Percentiles rank a stretch among this genome's conserved stretches.
Evolutionary conservation across 176 grass and related monocot species (phyloP).

Genomic region (Poa pratensis): DNA sequence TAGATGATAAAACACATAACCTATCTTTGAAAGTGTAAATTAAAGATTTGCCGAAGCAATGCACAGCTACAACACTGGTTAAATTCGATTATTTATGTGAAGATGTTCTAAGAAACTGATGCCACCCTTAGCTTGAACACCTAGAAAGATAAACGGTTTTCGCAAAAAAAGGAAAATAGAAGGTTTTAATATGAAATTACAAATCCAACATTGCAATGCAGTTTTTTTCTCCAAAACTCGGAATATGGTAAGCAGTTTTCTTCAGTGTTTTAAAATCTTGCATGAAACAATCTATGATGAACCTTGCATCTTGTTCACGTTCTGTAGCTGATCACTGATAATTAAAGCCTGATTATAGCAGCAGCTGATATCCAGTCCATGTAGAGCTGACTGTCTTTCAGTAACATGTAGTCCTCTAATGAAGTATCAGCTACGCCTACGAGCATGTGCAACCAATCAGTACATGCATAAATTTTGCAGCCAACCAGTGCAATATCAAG

Average conservation of each 20-base stretch:
- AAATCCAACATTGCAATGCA: neutral
- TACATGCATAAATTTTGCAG: neutral
- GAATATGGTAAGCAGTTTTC: neutral
- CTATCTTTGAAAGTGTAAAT: no score
- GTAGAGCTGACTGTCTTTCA: neutral
- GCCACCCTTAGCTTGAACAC: neutral
- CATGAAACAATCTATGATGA: neutral
- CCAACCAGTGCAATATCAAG: neutral
- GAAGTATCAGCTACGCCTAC: neutral
- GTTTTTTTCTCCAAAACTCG: neutral
- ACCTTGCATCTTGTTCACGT: neutral
- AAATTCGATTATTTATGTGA: no score
- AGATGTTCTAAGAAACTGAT: neutral
- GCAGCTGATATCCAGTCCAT: slow-evolving; percentile 1
- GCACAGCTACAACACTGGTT: no score
- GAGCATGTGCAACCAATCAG: neutral
- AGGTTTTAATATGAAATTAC: neutral
- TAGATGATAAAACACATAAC: no score
- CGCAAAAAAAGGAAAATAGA: neutral
- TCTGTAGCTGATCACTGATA: neutral
- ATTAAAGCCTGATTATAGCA: neutral
- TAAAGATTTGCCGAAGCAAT: no score
- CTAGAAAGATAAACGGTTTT: no score
- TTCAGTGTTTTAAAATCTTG: neutral
- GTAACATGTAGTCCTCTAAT: neutral